Percentiles rank a stretch among this genome's conserved stretches.
Conservation (phyloP, 2,329 filamentous ascomycete genomes). For the Aureobasidium sp. region DNA sequence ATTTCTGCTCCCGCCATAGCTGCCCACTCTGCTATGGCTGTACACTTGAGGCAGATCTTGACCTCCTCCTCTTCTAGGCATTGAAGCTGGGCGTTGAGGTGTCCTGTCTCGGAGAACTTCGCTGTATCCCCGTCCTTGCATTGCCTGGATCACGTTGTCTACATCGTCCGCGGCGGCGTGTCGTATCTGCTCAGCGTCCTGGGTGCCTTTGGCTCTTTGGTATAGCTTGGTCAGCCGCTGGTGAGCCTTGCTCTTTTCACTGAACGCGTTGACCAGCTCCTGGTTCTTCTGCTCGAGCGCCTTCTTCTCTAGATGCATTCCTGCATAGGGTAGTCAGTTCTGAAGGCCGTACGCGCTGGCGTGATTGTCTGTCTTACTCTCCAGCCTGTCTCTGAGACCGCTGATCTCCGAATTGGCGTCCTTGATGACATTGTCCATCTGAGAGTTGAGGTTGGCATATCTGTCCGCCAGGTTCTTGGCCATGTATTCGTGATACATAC, state of each 20-base stretch:
- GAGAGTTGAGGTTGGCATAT: conserved; percentile 53
- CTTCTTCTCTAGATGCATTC: conserved; percentile 54
- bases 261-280: conserved; percentile 57
- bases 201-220: conserved; percentile 17
- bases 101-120: not conserved
- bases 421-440: conserved; percentile 64
- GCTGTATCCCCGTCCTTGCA: not conserved
- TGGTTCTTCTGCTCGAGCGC: conserved; percentile 61
- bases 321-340: conserved; percentile 25
- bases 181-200: conserved; percentile 34
- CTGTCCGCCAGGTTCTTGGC: conserved; percentile 65
- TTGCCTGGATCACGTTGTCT: conserved; percentile 34
- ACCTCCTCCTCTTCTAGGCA: not conserved
- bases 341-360: not conserved
- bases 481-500: conserved; percentile 68
- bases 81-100: not conserved
- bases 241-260: conserved; percentile 62
- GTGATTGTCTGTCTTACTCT: conserved; percentile 38
- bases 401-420: conserved; percentile 68
- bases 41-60: conserved; percentile 9
- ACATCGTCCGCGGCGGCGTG: conserved; percentile 46
- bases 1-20: conserved; percentile 14
- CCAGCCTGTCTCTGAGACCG: conserved; percentile 55
- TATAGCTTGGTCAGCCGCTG: conserved; percentile 52
- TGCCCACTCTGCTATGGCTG: conserved; percentile 17